Conservation (phyloP, 2,329 filamentous ascomycete genomes). For the Mollisiaceae sp. region DNA sequence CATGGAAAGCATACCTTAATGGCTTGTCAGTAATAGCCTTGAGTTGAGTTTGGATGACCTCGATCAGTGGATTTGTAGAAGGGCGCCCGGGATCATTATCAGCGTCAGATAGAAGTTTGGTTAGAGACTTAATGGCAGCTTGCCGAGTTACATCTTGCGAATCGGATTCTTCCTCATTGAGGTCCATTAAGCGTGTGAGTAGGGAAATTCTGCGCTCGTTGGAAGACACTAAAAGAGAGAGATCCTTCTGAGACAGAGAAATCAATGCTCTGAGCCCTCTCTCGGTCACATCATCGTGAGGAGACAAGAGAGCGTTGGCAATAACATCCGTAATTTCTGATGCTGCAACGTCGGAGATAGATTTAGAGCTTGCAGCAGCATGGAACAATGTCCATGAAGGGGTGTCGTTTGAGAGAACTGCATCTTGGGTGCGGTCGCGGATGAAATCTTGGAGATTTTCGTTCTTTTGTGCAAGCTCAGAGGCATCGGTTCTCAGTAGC, state of each 20-base stretch:
- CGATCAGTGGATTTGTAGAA: background rate
- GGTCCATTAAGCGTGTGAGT: background rate
- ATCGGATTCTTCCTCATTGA: background rate
- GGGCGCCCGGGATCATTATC: background rate
- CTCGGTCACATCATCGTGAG: background rate
- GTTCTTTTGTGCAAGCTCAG: background rate
- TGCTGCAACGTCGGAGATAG: background rate
- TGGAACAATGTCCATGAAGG: background rate
- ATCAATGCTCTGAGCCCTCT: background rate
- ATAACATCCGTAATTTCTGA: background rate
- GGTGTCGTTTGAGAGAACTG: background rate
- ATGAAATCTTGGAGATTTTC: background rate
- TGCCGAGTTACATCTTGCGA: background rate
- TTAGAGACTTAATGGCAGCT: background rate
- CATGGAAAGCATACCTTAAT: background rate
- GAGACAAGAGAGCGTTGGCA: background rate
- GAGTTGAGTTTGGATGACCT: background rate
- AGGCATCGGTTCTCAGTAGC: background rate
- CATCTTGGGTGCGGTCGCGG: background rate
- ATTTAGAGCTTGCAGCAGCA: background rate
- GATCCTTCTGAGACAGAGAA: background rate
- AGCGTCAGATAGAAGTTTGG: background rate
- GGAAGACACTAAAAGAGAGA: background rate
- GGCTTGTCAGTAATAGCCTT: background rate
- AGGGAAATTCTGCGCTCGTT: background rate